phyloP scores from a whole-genome alignment of 2,329 filamentous ascomycete species.

The Aspergillus pseudotamarii region DNA sequence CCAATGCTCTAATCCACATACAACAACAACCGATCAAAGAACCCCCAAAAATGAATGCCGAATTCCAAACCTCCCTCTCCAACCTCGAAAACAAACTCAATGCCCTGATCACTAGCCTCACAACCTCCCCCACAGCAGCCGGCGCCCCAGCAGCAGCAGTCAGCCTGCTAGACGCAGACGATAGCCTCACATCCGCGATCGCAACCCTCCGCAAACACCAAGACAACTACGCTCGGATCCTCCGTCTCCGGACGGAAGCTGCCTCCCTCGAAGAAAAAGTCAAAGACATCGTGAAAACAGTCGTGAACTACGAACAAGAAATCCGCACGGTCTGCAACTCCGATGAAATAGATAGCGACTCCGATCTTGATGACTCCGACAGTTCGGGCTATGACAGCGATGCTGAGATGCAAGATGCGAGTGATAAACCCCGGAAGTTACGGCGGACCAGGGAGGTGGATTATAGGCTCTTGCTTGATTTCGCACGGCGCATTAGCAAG shows the following conservation, averaged over 20 bases:
- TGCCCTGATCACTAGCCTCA: conserved; percentile 44
- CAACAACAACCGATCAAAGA: background rate
- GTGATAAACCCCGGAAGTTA: background rate
- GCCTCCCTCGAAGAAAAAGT: conserved; percentile 43
- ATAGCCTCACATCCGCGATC: conserved; percentile 44
- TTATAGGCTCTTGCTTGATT: conserved; percentile 47
- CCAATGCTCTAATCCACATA: background rate
- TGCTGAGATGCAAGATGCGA: background rate
- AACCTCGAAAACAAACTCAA: conserved; percentile 48
- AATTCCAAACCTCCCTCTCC: conserved; percentile 42
- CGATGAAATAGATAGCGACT: conserved; percentile 25
- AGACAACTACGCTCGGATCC: conserved; percentile 46
- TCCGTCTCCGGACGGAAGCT: conserved; percentile 45
- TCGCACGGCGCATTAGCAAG: conserved; percentile 51
- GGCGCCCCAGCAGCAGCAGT: conserved; percentile 45
- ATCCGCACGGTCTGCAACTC: conserved; percentile 38
- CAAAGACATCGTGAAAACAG: conserved; percentile 44
- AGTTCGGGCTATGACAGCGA: background rate
- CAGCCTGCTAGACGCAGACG: conserved; percentile 46
- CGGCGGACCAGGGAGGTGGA: conserved; percentile 43
- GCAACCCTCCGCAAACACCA: conserved; percentile 48
- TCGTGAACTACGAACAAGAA: conserved; percentile 44
- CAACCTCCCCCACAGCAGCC: conserved; percentile 47
- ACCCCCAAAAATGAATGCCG: conserved; percentile 41
- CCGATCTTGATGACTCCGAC: conserved; percentile 6